Evolutionary conservation across 2,329 filamentous ascomycete genomes (phyloP).

Genomic region (Knufia fluminis): DNA sequence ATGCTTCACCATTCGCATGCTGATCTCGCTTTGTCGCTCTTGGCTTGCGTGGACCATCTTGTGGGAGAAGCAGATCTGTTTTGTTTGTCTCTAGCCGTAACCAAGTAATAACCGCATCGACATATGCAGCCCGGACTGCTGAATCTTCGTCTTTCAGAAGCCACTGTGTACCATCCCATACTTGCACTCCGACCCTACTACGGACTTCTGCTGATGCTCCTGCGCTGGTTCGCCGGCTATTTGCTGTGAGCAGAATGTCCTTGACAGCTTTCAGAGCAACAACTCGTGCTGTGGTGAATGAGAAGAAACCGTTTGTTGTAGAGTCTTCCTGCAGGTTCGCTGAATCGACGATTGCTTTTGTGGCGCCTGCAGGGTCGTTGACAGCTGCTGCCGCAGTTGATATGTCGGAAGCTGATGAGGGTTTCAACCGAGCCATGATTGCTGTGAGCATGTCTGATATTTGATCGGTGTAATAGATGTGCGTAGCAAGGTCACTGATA

Average conservation of each 20-base stretch:
- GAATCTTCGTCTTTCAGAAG: conserved; percentile 71
- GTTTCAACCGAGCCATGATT: conserved; percentile 69
- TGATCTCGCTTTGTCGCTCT: conserved; percentile 38
- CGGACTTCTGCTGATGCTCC: conserved; percentile 58
- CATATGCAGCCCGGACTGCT: conserved; percentile 73
- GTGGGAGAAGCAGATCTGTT: conserved; percentile 53
- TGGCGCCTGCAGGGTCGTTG: conserved; percentile 41
- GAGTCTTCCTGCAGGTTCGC: conserved; percentile 44
- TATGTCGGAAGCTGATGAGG: conserved; percentile 40
- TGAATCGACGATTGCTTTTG: conserved; percentile 40
- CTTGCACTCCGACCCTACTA: conserved; percentile 65
- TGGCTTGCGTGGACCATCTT: conserved; percentile 43
- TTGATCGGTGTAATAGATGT: conserved; percentile 95
- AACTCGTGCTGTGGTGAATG: conserved; percentile 50
- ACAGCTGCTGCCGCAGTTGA: conserved; percentile 40
- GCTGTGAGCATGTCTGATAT: conserved; percentile 87
- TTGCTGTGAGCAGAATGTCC: conserved; percentile 72
- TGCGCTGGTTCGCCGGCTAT: conserved; percentile 51
- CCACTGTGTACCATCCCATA: conserved; percentile 97
- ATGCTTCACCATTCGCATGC: conserved; percentile 27
- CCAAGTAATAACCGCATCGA: conserved; percentile 76
- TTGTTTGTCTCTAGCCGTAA: conserved; percentile 67
- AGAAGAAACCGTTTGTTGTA: conserved; percentile 51
- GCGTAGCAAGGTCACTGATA: conserved; percentile 83
- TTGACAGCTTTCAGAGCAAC: conserved; percentile 71